phyloP scores from a whole-genome alignment of 2,329 filamentous ascomycete species.

The Penicillium sp. region DNA sequence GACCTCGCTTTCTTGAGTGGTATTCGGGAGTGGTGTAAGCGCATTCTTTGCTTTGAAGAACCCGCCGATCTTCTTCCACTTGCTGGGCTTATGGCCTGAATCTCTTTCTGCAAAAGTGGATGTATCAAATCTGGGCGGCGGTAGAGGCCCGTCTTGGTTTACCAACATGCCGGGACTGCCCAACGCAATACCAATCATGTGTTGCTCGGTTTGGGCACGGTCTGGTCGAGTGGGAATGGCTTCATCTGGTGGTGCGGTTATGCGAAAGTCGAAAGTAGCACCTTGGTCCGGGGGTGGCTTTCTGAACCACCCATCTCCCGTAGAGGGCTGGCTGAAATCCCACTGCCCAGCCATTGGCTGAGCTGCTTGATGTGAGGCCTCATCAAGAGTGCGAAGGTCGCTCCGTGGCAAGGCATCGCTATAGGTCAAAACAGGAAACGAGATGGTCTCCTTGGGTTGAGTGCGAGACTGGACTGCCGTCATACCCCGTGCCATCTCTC shows the following conservation, averaged over 20 bases:
- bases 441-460: conserved; percentile 23
- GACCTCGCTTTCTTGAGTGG: conserved; percentile 6
- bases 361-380: conserved; percentile 8
- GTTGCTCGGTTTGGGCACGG: conserved; percentile 28
- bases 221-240: conserved; percentile 13
- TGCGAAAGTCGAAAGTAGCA: conserved; percentile 26
- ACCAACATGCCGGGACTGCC: conserved; percentile 52
- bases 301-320: conserved; percentile 14
- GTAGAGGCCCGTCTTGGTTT: conserved; percentile 14
- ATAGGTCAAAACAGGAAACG: conserved; percentile 27
- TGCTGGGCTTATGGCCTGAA: conserved; percentile 31
- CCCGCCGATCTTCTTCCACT: conserved; percentile 42
- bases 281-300: conserved; percentile 12
- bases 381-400: conserved; percentile 21
- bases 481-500: conserved; percentile 25
- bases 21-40: conserved; percentile 14
- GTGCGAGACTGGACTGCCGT: conserved; percentile 26
- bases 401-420: conserved; percentile 27
- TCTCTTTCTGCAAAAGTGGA: conserved; percentile 9
- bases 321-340: conserved; percentile 18
- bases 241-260: conserved; percentile 23
- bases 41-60: conserved; percentile 36
- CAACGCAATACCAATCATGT: conserved; percentile 63
- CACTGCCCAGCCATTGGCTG: conserved; percentile 9
- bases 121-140: conserved; percentile 14